Conservation (phyloP, 805 yeast genomes). For the Isabelozyma gotoi region DNA sequence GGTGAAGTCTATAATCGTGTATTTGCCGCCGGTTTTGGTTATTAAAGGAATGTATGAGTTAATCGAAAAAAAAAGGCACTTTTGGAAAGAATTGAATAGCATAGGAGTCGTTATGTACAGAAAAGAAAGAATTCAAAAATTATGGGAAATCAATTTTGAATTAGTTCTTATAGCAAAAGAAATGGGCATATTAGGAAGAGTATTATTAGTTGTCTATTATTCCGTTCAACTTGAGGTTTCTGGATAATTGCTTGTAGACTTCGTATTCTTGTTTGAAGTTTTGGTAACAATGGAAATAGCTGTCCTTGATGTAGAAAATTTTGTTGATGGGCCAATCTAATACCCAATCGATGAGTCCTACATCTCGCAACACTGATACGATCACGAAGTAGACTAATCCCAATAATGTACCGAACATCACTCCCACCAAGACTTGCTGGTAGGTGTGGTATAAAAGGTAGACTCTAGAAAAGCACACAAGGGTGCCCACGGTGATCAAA, state of each 20-base stretch:
- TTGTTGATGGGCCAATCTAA: conserved; percentile 57
- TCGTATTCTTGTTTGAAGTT: conserved; percentile 49
- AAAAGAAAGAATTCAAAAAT: neutral
- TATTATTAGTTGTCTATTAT: neutral
- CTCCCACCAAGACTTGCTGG: conserved; percentile 75
- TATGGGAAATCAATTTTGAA: neutral
- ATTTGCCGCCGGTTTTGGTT: neutral
- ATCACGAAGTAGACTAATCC: conserved; percentile 60
- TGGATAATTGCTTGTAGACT: neutral
- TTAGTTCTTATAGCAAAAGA: too few relatives aligned
- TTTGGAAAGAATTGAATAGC: neutral
- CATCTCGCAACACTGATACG: conserved; percentile 55
- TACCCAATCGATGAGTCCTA: conserved; percentile 68
- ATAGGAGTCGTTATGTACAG: neutral
- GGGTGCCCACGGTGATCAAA: conserved; percentile 24
- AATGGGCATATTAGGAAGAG: too few relatives aligned
- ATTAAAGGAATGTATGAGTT: neutral
- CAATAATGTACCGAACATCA: conserved; percentile 55
- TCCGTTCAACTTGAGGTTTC: neutral
- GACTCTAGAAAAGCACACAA: conserved; percentile 70
- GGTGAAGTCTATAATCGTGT: neutral
- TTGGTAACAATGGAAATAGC: conserved; percentile 49
- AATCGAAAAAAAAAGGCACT: too few relatives aligned
- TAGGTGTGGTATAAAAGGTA: conserved; percentile 75
- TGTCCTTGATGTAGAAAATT: conserved; percentile 57